A percentile compares a stretch with the other conserved stretches of the same genome.
phyloP scores from a whole-genome alignment of 768 basidiomycete genomes.

The Hericium alpestre region DNA sequence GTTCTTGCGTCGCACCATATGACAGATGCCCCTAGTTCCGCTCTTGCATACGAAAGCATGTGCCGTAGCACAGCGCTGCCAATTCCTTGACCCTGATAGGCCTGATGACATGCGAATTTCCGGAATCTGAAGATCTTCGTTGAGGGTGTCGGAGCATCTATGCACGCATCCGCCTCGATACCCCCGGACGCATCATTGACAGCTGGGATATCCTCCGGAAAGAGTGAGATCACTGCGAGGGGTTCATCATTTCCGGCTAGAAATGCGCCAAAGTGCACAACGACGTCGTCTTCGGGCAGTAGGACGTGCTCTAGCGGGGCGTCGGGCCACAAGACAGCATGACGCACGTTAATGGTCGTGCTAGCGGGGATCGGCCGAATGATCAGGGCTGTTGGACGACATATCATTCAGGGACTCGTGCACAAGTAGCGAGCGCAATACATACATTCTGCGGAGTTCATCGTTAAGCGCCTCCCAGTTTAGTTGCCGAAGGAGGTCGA shows the following conservation, averaged over 20 bases:
- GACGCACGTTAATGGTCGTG: slow-evolving; percentile 40
- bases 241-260: slow-evolving; percentile 24
- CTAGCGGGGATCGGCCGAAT: slow-evolving; percentile 27
- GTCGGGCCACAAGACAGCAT: slow-evolving; percentile 49
- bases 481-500: too few species aligned
- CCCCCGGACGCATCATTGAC: not conserved
- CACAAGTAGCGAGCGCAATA: too few species aligned
- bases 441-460: too few species aligned
- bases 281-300: slow-evolving; percentile 41
- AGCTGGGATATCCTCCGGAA: slow-evolving; percentile 31
- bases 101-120: slow-evolving; percentile 48
- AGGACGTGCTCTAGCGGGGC: slow-evolving; percentile 31
- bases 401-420: too few species aligned
- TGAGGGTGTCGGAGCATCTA: not conserved
- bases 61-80: slow-evolving; percentile 38
- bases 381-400: not conserved
- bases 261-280: slow-evolving; percentile 49
- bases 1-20: slow-evolving; percentile 53
- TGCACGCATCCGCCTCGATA: not conserved
- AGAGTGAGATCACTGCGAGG: slow-evolving; percentile 48
- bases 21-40: slow-evolving; percentile 29
- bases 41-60: slow-evolving; percentile 27
- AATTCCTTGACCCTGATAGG: slow-evolving; percentile 43
- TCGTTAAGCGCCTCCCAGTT: too few species aligned
- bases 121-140: slow-evolving; percentile 34